Conservation (phyloP, 148 eudicot genomes). For the Chenopodium quinoa region DNA sequence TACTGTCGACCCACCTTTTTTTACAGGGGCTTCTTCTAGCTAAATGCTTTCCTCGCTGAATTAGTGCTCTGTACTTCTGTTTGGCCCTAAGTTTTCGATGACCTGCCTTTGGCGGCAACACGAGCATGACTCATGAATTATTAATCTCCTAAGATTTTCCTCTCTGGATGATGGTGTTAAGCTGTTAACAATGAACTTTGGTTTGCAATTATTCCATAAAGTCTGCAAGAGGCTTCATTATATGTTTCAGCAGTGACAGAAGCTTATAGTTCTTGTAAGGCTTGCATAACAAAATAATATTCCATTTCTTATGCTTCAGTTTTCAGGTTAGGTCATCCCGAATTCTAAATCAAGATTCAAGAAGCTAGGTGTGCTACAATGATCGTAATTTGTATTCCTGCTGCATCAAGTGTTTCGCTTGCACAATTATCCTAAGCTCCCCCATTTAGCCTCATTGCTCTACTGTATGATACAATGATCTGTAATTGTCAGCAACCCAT, state of each 20-base stretch:
- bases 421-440: neutral
- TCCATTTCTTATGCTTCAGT: neutral
- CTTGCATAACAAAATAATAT: neutral
- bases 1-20: too few species aligned
- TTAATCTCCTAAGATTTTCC: too few species aligned
- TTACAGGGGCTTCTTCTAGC: too few species aligned
- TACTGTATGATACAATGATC: neutral
- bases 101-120: too few species aligned
- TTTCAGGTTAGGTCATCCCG: neutral
- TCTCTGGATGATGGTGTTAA: too few species aligned
- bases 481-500: neutral
- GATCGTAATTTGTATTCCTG: neutral
- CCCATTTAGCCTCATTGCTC: neutral
- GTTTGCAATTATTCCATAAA: neutral
- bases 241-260: neutral
- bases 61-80: too few species aligned
- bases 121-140: too few species aligned
- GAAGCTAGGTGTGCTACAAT: neutral
- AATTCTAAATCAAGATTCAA: neutral
- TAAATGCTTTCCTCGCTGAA: too few species aligned
- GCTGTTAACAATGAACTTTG: too few species aligned
- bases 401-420: neutral
- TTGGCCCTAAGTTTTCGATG: too few species aligned
- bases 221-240: neutral
- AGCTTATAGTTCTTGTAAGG: too few species aligned